Evolutionary conservation across 768 basidiomycete species (phyloP).

Genomic region (Rhodosporidiobolus sp.): DNA sequence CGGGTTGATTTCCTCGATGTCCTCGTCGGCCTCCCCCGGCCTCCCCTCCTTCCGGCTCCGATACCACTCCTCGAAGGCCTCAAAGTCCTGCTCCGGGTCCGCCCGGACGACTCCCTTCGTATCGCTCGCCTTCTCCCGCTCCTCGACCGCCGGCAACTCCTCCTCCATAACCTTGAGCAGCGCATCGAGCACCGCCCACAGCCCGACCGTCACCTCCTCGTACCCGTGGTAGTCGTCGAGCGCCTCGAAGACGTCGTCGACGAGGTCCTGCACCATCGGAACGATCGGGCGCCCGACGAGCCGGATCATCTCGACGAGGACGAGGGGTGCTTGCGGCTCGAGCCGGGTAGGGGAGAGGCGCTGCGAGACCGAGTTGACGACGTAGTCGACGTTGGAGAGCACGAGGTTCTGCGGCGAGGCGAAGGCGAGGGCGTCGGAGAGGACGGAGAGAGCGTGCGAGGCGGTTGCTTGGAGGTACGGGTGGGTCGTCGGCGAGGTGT

Average conservation of each 20-base stretch:
- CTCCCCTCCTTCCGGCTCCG: constrained; percentile 33
- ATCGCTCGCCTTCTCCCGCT: constrained; percentile 29
- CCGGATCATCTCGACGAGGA: constrained; percentile 76
- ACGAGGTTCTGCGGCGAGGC: constrained; percentile 85
- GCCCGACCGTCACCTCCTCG: constrained; percentile 73
- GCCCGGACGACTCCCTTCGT: constrained; percentile 50
- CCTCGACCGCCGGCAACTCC: constrained; percentile 32
- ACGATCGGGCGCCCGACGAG: constrained; percentile 84
- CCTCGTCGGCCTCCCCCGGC: constrained; percentile 41
- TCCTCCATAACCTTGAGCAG: constrained; percentile 72
- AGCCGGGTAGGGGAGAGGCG: constrained; percentile 71
- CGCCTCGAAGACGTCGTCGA: constrained; percentile 95
- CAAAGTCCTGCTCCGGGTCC: constrained; percentile 35
- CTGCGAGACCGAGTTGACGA: constrained; percentile 82
- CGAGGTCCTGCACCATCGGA: constrained; percentile 83
- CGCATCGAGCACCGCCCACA: constrained; percentile 80
- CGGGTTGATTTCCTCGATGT: constrained; percentile 50
- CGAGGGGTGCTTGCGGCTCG: constrained; percentile 82
- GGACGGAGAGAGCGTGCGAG: constrained; percentile 64
- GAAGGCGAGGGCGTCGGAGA: constrained; percentile 73
- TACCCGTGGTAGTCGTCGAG: constrained; percentile 96
- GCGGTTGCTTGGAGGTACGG: constrained; percentile 71
- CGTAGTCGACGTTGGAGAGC: constrained; percentile 93
- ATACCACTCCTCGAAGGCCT: constrained; percentile 65
- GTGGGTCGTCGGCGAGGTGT: constrained; percentile 66